A percentile compares a stretch with the other conserved stretches of the same genome.
These are phyloP conservation scores for Candida awuae DNA, from an alignment of 805 yeast genomes.

Conservation along the genomic window DNA sequence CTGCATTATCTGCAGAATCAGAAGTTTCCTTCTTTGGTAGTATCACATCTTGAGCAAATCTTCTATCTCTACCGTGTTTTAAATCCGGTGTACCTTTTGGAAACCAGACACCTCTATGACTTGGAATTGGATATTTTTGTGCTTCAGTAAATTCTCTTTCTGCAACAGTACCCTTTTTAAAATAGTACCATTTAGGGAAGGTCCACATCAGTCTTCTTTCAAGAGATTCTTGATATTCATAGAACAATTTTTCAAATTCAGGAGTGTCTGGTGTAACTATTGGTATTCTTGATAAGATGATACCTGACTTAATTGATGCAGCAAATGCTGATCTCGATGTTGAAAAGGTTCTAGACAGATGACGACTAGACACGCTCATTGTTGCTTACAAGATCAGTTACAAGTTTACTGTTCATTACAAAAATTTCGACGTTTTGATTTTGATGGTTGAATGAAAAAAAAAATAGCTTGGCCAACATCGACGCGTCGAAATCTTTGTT, in stretches of 20 bases:
- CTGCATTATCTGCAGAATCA: conserved; percentile 10
- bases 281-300: conserved; percentile 65
- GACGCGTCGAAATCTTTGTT: too few relatives aligned
- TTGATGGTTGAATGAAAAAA: too few relatives aligned
- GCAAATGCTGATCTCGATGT: conserved; percentile 14
- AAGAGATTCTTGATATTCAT: conserved; percentile 75
- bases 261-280: conserved; percentile 71
- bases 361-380: too few relatives aligned
- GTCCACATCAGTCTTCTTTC: conserved; percentile 95
- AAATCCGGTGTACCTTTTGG: conserved; percentile 81
- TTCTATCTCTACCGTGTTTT: conserved; percentile 81
- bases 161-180: conserved; percentile 80
- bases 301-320: conserved; percentile 2
- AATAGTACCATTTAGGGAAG: conserved; percentile 88
- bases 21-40: conserved; percentile 46
- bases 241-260: conserved; percentile 66
- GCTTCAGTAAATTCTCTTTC: conserved; percentile 71
- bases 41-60: conserved; percentile 68
- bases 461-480: too few relatives aligned
- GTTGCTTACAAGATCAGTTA: too few relatives aligned
- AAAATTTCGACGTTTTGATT: too few relatives aligned
- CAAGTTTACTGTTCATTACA: too few relatives aligned
- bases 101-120: conserved; percentile 69
- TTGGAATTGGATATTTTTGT: conserved; percentile 67
- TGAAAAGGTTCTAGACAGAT: not conserved